These are phyloP conservation scores for Zygotorulaspora chibaensis DNA, from an alignment of 805 yeast species.

Conservation along the genomic window DNA sequence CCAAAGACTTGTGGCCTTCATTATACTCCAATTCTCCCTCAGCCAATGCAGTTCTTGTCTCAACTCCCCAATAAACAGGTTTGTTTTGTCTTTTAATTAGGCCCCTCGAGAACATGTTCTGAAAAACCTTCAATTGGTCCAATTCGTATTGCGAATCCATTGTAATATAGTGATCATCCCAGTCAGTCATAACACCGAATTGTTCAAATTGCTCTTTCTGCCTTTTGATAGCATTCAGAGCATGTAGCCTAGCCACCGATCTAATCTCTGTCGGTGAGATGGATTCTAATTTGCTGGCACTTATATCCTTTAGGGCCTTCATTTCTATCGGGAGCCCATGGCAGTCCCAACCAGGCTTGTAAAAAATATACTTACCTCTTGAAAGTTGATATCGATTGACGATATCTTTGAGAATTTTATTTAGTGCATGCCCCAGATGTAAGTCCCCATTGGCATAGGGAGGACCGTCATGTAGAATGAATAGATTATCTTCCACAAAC, in stretches of 20 bases:
- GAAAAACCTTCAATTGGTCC: conserved; percentile 68
- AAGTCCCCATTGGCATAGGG: conserved; percentile 96
- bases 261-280: conserved; percentile 51
- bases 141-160: conserved; percentile 66
- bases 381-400: conserved; percentile 67
- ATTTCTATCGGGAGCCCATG: conserved; percentile 96
- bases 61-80: conserved; percentile 98
- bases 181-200: conserved; percentile 82
- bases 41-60: conserved; percentile 88
- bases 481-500: conserved; percentile 40
- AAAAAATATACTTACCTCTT: conserved; percentile 58
- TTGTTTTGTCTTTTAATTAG: conserved; percentile 79
- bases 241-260: conserved; percentile 62
- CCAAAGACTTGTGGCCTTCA: conserved; percentile 59
- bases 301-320: conserved; percentile 59
- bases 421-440: conserved; percentile 89
- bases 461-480: conserved; percentile 91
- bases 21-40: conserved; percentile 94
- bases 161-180: conserved; percentile 69
- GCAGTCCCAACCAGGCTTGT: conserved; percentile 97
- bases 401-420: conserved; percentile 84
- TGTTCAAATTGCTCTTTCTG: conserved; percentile 64
- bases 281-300: conserved; percentile 33
- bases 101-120: conserved; percentile 56
- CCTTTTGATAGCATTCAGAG: conserved; percentile 54